Conservation (phyloP, 2,329 filamentous ascomycete genomes). For the Fusarium secorum region DNA sequence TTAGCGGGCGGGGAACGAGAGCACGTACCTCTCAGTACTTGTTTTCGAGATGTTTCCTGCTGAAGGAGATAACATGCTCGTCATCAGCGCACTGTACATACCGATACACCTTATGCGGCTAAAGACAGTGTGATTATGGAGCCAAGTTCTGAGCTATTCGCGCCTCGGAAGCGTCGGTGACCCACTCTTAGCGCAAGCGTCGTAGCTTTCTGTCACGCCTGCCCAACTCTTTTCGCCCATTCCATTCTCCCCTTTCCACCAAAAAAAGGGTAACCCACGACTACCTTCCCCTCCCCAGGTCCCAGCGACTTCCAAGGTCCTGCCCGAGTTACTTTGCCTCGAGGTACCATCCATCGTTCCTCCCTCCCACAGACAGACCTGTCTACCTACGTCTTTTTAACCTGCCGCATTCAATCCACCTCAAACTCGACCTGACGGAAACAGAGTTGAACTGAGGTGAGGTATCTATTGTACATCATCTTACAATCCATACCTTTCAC, state of each 20-base stretch:
- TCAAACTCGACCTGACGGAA: slow-evolving; percentile 31
- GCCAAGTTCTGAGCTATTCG: neutral
- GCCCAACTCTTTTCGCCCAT: slow-evolving; percentile 43
- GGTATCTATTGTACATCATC: slow-evolving; percentile 35
- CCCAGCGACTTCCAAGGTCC: slow-evolving; percentile 44
- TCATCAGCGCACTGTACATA: slow-evolving; percentile 11
- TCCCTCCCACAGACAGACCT: slow-evolving; percentile 35
- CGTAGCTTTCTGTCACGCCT: slow-evolving; percentile 41
- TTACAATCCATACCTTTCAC: slow-evolving; percentile 11
- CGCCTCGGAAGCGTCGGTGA: slow-evolving; percentile 9
- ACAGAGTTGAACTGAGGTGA: slow-evolving; percentile 10
- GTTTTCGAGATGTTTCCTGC: slow-evolving; percentile 31
- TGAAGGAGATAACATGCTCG: slow-evolving; percentile 4
- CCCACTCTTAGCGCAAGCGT: slow-evolving; percentile 32
- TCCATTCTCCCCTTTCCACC: slow-evolving; percentile 44
- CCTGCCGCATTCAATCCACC: slow-evolving; percentile 28
- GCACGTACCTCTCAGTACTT: slow-evolving; percentile 38
- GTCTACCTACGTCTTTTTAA: neutral
- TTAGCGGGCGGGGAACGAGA: slow-evolving; percentile 12
- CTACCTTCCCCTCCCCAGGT: slow-evolving; percentile 44
- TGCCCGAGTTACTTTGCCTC: slow-evolving; percentile 52
- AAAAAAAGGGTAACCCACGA: slow-evolving; percentile 48
- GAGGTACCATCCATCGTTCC: slow-evolving; percentile 49
- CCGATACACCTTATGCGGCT: accelerated
- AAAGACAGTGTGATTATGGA: neutral